Evolutionary conservation across 495 filamentous ascomycete species (phyloP).

Genomic region (Hyaloscypha finlandica): DNA sequence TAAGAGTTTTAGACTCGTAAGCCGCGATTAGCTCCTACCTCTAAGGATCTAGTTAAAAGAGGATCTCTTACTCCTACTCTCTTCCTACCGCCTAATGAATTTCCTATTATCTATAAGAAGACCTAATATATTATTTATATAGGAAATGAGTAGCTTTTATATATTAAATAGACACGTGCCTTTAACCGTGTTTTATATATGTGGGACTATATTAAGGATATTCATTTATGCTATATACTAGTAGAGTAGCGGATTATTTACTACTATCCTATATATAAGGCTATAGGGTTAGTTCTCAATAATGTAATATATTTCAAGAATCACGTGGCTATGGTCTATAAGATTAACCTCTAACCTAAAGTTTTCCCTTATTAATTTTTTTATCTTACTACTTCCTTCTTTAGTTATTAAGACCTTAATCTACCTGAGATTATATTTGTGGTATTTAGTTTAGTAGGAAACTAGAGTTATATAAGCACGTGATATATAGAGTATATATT

Average conservation of each 20-base stretch:
- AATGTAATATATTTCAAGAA: slow-evolving; percentile 32
- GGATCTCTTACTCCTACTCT: too few species aligned
- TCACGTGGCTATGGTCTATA: slow-evolving; percentile 19
- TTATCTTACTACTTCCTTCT: not conserved
- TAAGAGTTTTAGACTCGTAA: too few species aligned
- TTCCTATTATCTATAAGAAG: slow-evolving; percentile 16
- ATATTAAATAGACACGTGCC: not conserved
- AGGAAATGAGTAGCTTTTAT: slow-evolving; percentile 11
- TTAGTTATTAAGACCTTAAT: not conserved
- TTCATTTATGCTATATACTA: not conserved
- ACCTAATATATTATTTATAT: slow-evolving; percentile 25
- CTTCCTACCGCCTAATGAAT: not conserved
- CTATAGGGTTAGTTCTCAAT: slow-evolving; percentile 20
- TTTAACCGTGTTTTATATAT: too few species aligned
- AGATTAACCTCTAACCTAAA: slow-evolving; percentile 19
- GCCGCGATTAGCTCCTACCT: too few species aligned
- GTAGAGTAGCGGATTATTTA: slow-evolving; percentile 19
- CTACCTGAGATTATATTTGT: not conserved
- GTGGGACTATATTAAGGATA: too few species aligned
- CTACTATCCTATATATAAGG: slow-evolving; percentile 26
- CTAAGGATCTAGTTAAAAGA: too few species aligned
- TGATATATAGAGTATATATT: too few species aligned
- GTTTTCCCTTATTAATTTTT: not conserved
- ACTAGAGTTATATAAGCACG: slow-evolving; percentile 7
- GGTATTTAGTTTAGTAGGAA: not conserved